Conservation (phyloP, 2,329 filamentous ascomycete genomes). For the Penicillium crustosum region DNA sequence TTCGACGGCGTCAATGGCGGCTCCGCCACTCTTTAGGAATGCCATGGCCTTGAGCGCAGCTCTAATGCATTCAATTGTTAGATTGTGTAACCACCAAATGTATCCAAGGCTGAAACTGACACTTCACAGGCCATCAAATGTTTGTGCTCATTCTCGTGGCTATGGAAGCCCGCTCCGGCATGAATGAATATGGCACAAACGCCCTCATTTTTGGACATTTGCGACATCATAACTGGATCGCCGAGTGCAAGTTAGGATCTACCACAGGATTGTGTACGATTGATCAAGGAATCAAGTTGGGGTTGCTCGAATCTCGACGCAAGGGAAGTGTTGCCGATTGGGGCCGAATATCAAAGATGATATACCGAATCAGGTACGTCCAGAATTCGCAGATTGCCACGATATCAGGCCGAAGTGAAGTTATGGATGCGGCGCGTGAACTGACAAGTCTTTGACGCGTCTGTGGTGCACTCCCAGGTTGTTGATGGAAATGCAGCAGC, state of each 20-base stretch:
- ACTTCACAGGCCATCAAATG: slow-evolving; percentile 86
- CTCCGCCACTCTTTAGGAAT: slow-evolving; percentile 73
- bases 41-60: slow-evolving; percentile 82
- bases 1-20: slow-evolving; percentile 85
- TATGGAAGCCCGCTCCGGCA: slow-evolving; percentile 93
- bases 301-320: background rate
- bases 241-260: background rate
- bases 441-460: background rate
- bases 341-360: background rate
- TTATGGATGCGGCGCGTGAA: background rate
- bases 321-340: background rate
- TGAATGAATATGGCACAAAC: slow-evolving; percentile 87
- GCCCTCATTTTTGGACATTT: slow-evolving; percentile 44
- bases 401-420: background rate
- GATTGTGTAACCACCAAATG: background rate
- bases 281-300: background rate
- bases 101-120: slow-evolving; percentile 55
- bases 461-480: background rate
- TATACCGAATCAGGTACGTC: background rate
- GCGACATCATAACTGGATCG: slow-evolving; percentile 28
- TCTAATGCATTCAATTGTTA: slow-evolving; percentile 46
- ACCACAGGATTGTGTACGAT: background rate
- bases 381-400: background rate
- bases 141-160: slow-evolving; percentile 75
- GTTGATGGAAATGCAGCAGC: background rate